These are phyloP conservation scores for Verbena officinalis DNA, from an alignment of 257 asterid species.

Conservation along the genomic window DNA sequence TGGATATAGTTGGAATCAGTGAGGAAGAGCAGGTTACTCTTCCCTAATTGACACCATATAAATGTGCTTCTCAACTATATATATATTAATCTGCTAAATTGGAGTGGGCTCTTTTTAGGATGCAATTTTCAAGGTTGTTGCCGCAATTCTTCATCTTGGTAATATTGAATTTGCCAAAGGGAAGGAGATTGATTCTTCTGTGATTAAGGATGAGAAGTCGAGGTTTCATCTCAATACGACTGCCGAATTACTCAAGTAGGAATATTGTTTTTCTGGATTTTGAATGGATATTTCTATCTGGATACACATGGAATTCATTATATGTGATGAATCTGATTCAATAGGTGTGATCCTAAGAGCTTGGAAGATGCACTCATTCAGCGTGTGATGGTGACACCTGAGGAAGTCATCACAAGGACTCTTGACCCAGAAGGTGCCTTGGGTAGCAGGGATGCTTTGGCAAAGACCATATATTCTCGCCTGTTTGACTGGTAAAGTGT, in stretches of 20 bases:
- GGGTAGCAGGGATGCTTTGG: conserved; percentile 96
- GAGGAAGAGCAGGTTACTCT: conserved; percentile 89
- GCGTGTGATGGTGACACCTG: conserved; percentile 99
- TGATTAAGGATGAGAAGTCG: conserved; percentile 87
- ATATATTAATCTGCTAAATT: conserved; percentile 24
- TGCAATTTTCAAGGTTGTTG: conserved; percentile 92
- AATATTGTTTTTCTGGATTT: conserved; percentile 21
- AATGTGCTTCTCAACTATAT: conserved; percentile 18
- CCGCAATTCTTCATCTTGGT: conserved; percentile 96
- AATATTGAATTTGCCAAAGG: conserved; percentile 95
- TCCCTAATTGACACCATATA: conserved; percentile 25
- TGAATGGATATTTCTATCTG: conserved; percentile 15
- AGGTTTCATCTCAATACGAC: conserved; percentile 84
- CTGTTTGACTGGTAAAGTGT: conserved; percentile 82
- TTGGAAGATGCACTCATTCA: conserved; percentile 92
- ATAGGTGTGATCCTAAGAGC: conserved; percentile 92
- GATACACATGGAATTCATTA: conserved; percentile 13
- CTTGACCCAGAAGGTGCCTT: conserved; percentile 93
- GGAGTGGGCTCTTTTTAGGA: conserved; percentile 53
- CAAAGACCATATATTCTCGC: conserved; percentile 88
- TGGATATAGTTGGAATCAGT: conserved; percentile 98
- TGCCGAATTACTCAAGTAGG: conserved; percentile 90
- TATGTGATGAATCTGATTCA: conserved; percentile 33
- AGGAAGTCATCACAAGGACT: conserved; percentile 91
- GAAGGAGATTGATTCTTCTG: conserved; percentile 92